Conservation (phyloP, 352 stramenopile species). For the Globisporangium megalacanthum region DNA sequence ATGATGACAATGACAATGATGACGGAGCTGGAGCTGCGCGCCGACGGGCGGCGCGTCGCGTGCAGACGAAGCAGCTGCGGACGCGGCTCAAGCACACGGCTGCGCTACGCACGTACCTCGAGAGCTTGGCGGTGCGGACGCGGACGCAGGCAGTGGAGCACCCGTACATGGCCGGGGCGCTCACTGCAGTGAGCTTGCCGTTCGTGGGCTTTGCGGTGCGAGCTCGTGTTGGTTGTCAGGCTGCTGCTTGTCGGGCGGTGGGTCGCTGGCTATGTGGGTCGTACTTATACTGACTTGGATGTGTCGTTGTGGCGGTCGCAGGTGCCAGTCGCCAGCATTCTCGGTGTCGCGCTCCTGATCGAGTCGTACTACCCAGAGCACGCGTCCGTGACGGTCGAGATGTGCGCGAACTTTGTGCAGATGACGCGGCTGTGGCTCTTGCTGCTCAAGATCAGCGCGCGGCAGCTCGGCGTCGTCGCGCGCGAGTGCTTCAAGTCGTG, state of each 20-base stretch:
- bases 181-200: slow-evolving; percentile 52
- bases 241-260: background rate
- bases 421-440: slow-evolving; percentile 81
- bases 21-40: slow-evolving; percentile 5
- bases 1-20: slow-evolving; percentile 9
- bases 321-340: slow-evolving; percentile 68
- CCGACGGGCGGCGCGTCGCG: background rate
- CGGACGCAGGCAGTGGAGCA: slow-evolving; percentile 41
- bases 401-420: slow-evolving; percentile 71
- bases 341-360: slow-evolving; percentile 62
- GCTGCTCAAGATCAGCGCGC: slow-evolving; percentile 68
- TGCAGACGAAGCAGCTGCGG: slow-evolving; percentile 13
- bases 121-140: slow-evolving; percentile 32
- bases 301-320: slow-evolving; percentile 13
- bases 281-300: background rate
- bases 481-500: slow-evolving; percentile 64
- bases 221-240: slow-evolving; percentile 4
- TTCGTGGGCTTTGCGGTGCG: slow-evolving; percentile 72
- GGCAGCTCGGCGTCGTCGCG: slow-evolving; percentile 58
- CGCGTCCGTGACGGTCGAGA: slow-evolving; percentile 54
- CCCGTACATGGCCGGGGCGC: slow-evolving; percentile 52
- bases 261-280: background rate
- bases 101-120: slow-evolving; percentile 43
- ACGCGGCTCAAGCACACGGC: slow-evolving; percentile 27
- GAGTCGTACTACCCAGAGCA: slow-evolving; percentile 82